Evolutionary conservation across 106 monocot species (phyloP).

Genomic region (Ottelia alismoides): DNA sequence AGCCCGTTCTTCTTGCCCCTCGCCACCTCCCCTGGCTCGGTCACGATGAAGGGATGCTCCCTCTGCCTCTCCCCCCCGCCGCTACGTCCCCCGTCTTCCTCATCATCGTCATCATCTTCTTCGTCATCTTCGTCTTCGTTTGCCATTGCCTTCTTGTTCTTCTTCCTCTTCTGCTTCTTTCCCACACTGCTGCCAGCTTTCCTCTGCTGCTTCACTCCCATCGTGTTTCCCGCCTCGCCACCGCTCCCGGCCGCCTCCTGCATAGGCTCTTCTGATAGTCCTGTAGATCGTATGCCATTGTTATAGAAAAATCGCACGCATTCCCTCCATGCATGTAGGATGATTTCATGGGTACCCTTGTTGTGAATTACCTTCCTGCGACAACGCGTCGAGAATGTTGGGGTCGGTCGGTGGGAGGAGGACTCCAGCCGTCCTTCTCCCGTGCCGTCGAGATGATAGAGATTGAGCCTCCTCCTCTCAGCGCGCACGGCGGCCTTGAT

Average conservation of each 20-base stretch:
- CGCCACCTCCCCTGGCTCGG: constrained; percentile 96
- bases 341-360: background rate
- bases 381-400: constrained; percentile 48
- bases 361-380: constrained; percentile 39
- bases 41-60: constrained; percentile 97
- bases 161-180: constrained; percentile 19
- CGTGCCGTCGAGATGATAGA: no score
- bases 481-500: constrained; percentile 61
- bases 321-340: background rate
- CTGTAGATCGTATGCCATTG: no score
- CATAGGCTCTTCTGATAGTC: constrained; percentile 73
- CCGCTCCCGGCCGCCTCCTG: constrained; percentile 56
- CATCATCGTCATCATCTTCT: constrained; percentile 11
- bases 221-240: constrained; percentile 25
- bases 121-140: constrained; percentile 5
- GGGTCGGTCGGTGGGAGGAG: no score
- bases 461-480: no score
- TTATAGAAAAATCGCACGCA: no score
- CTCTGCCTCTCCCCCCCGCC: constrained; percentile 50
- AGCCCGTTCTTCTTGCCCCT: constrained; percentile 97
- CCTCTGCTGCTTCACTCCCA: constrained; percentile 1
- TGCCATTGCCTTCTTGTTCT: constrained; percentile 2
- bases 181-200: background rate
- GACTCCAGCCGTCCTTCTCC: no score
- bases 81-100: constrained; percentile 4